Percentiles rank a stretch among this genome's conserved stretches.
phyloP scores from a whole-genome alignment of 345 rosid species.

The Acer yangbiense region DNA sequence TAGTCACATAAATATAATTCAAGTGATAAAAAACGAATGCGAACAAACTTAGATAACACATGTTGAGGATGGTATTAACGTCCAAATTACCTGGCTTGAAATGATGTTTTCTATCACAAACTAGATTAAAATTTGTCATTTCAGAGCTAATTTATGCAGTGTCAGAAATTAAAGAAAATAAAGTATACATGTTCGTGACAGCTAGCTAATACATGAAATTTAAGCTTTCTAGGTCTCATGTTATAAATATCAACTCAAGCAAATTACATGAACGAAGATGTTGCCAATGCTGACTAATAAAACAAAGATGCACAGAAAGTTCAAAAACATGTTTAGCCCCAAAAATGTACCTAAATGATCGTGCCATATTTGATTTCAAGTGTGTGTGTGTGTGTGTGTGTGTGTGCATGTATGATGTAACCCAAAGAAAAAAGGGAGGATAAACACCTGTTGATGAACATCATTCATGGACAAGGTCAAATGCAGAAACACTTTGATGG shows the following conservation, averaged over 20 bases:
- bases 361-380: constrained; percentile 1
- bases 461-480: constrained; percentile 92
- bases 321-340: constrained; percentile 8
- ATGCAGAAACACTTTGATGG: constrained; percentile 83
- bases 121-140: background rate
- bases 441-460: constrained; percentile 90
- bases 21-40: background rate
- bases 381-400: no score
- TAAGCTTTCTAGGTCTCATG: background rate
- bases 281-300: background rate
- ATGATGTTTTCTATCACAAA: no score
- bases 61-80: background rate
- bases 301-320: constrained; percentile 3
- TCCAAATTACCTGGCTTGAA: background rate
- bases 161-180: background rate
- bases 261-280: background rate
- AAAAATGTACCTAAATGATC: constrained; percentile 12
- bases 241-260: background rate
- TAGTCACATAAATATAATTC: constrained; percentile 4
- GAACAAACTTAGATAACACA: constrained; percentile 6
- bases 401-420: background rate
- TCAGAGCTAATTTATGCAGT: background rate
- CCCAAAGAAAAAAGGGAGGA: background rate
- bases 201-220: background rate
- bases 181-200: background rate